Conservation (phyloP, 345 rosid genomes). For the Cardiospermum halicacabum region DNA sequence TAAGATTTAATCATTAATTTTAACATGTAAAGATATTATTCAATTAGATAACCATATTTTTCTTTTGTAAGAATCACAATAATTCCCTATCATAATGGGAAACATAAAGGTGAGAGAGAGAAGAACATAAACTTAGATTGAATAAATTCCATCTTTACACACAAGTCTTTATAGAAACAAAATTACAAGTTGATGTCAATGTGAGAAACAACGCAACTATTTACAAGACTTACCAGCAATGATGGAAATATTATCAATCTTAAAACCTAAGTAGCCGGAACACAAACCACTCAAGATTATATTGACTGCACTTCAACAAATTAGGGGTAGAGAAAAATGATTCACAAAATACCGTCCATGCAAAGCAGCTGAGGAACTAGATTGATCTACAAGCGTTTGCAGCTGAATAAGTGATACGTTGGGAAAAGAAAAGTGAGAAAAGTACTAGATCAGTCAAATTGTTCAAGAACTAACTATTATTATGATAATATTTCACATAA, state of each 20-base stretch:
- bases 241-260: background rate
- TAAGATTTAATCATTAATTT: no score
- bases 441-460: background rate
- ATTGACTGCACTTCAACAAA: background rate
- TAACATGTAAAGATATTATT: no score
- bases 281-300: background rate
- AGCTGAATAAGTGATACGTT: background rate
- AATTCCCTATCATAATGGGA: background rate
- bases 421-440: background rate
- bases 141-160: constrained; percentile 2
- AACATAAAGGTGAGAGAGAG: background rate
- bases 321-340: background rate
- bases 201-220: constrained; percentile 8
- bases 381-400: constrained; percentile 9
- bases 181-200: constrained; percentile 2
- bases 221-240: constrained; percentile 21
- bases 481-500: background rate
- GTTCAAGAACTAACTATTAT: background rate
- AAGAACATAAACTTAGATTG: background rate
- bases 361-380: background rate
- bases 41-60: background rate
- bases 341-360: constrained; percentile 5
- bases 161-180: constrained; percentile 2
- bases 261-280: constrained; percentile 11
- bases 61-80: background rate